Conservation (phyloP, 2,329 filamentous ascomycete species). For the Arthrobotrys iridis region DNA sequence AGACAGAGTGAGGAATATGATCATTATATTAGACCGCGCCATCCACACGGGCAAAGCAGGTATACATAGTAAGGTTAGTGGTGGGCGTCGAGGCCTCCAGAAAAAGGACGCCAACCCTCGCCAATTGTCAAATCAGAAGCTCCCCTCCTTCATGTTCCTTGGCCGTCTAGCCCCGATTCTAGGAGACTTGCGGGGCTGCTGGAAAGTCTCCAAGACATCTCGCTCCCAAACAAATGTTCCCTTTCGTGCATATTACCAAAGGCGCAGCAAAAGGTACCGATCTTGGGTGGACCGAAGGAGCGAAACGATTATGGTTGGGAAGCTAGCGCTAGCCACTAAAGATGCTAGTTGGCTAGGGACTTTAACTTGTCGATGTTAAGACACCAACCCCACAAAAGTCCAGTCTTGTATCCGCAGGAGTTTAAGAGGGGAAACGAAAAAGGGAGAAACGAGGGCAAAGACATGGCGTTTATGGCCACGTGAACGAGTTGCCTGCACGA, state of each 20-base stretch:
- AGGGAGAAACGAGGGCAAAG: slow-evolving; percentile 18
- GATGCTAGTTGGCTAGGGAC: neutral
- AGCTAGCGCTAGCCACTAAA: neutral
- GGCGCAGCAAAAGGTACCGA: slow-evolving; percentile 53
- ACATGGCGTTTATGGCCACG: slow-evolving; percentile 46
- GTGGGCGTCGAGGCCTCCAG: slow-evolving; percentile 11
- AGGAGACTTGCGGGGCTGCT: slow-evolving; percentile 34
- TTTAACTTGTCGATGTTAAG: slow-evolving; percentile 13
- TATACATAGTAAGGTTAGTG: slow-evolving; percentile 49
- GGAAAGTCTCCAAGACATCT: slow-evolving; percentile 50
- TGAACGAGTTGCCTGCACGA: slow-evolving; percentile 21
- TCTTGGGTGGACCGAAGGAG: slow-evolving; percentile 43
- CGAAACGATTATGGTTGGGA: slow-evolving; percentile 10
- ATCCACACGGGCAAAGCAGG: slow-evolving; percentile 48
- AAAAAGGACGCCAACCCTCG: slow-evolving; percentile 32
- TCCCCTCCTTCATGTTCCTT: slow-evolving; percentile 23
- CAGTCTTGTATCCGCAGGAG: slow-evolving; percentile 7
- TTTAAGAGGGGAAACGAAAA: slow-evolving; percentile 30
- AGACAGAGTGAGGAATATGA: slow-evolving; percentile 15
- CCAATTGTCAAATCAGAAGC: slow-evolving; percentile 53
- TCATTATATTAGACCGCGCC: slow-evolving; percentile 43
- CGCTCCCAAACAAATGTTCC: slow-evolving; percentile 48
- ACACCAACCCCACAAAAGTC: slow-evolving; percentile 27
- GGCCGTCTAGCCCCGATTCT: slow-evolving; percentile 19
- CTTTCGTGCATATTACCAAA: slow-evolving; percentile 44